A percentile compares a stretch with the other conserved stretches of the same genome.
phyloP scores from a whole-genome alignment of 805 yeast species.

The Candida ficus region DNA sequence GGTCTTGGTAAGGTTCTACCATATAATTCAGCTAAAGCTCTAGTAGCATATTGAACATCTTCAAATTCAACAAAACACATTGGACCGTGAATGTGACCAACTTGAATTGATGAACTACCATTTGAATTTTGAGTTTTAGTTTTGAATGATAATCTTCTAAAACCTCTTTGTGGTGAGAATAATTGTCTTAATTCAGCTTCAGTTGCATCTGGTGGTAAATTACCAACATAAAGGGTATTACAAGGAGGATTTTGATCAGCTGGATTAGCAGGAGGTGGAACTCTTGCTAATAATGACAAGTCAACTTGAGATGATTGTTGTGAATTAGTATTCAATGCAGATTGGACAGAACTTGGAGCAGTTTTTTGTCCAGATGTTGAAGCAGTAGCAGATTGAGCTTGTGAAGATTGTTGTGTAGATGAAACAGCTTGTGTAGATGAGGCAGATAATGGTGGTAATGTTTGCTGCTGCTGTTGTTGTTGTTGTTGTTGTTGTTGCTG shows the following conservation, averaged over 20 bases:
- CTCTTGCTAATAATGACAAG: conserved; percentile 66
- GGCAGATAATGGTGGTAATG: conserved; percentile 9
- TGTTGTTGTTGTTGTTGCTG: conserved; percentile 6
- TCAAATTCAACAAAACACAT: conserved; percentile 99
- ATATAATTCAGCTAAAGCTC: conserved; percentile 89
- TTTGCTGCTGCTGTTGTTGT: not conserved
- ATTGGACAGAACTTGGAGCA: not conserved
- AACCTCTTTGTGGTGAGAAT: conserved; percentile 87
- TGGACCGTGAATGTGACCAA: conserved; percentile 71
- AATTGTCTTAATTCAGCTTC: conserved; percentile 86
- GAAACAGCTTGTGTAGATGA: conserved; percentile 8
- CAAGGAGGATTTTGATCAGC: conserved; percentile 99
- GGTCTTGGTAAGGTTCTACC: conserved; percentile 88
- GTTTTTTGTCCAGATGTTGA: conserved; percentile 4
- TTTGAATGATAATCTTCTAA: conserved; percentile 86
- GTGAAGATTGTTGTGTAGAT: conserved; percentile 15
- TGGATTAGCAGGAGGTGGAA: conserved; percentile 93
- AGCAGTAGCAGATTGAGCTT: conserved; percentile 18
- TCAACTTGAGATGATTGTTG: conserved; percentile 42
- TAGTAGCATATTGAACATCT: conserved; percentile 88
- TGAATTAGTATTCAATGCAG: conserved; percentile 7
- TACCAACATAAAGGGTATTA: conserved; percentile 94
- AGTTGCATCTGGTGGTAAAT: conserved; percentile 94
- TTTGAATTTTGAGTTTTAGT: conserved; percentile 52
- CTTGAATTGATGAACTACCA: conserved; percentile 23